Conservation (phyloP, 805 yeast genomes). For the Pichia rugopelliculosa region DNA sequence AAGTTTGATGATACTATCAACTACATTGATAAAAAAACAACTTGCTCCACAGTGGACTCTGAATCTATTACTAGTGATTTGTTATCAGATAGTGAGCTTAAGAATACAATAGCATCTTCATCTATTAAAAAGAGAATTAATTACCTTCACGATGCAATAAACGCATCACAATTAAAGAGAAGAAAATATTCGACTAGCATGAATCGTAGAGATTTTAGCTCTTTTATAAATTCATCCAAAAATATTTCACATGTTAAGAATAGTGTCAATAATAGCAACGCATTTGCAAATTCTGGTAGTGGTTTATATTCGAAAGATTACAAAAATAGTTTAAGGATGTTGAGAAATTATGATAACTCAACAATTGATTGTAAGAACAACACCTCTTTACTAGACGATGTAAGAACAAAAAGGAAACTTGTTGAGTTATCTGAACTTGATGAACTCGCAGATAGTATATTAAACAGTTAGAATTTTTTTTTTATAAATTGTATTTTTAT, state of each 20-base stretch:
- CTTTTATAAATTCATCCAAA: neutral
- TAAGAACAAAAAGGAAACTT: conserved; percentile 5
- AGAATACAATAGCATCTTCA: neutral
- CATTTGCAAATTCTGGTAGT: no score
- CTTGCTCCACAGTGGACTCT: neutral
- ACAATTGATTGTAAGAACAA: neutral
- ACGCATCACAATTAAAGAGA: neutral
- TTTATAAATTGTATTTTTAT: conserved; percentile 1
- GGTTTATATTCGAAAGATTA: neutral
- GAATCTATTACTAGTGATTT: neutral
- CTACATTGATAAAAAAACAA: neutral
- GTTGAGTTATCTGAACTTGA: conserved; percentile 16
- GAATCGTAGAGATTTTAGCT: neutral
- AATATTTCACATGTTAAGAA: neutral
- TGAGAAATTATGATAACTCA: neutral
- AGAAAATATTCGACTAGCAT: neutral
- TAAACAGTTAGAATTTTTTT: conserved; percentile 11
- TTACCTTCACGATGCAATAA: conserved; percentile 1
- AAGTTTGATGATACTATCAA: neutral
- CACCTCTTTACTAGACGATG: neutral
- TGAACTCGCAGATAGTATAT: conserved; percentile 22
- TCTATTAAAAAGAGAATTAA: conserved; percentile 1
- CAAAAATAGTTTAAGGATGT: conserved; percentile 6
- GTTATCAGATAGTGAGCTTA: neutral
- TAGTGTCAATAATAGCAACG: neutral